Evolutionary conservation across 768 basidiomycete species (phyloP).

Genomic region (Sporobolomyces roseus): DNA sequence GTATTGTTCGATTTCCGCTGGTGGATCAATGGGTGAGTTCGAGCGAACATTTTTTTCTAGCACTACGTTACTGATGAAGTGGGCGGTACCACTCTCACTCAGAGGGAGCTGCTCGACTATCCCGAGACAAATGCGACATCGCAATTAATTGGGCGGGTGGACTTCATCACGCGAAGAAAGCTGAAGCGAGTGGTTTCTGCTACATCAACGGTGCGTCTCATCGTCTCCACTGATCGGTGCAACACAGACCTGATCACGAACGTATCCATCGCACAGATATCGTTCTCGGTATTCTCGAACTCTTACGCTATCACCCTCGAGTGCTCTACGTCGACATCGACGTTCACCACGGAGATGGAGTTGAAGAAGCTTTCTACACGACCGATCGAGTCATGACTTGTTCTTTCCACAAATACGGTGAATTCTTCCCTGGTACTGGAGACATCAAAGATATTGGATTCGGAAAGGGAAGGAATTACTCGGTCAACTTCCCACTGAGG

Average conservation of each 20-base stretch:
- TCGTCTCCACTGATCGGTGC: neutral
- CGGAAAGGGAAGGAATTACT: constrained; percentile 87
- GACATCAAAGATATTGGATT: constrained; percentile 93
- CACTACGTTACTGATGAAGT: no score
- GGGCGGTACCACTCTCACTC: neutral
- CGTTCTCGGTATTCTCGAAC: constrained; percentile 90
- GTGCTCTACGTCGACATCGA: constrained; percentile 99
- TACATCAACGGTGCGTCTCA: constrained; percentile 80
- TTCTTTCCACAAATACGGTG: constrained; percentile 98
- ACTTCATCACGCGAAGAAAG: constrained; percentile 97
- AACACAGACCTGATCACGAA: neutral
- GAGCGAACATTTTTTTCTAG: no score
- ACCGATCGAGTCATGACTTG: constrained; percentile 98
- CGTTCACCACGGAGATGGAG: constrained; percentile 97
- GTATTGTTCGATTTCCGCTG: constrained; percentile 99
- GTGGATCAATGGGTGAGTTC: constrained; percentile 92
- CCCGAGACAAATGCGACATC: constrained; percentile 96
- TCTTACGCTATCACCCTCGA: constrained; percentile 81
- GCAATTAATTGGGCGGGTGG: constrained; percentile 99
- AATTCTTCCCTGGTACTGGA: constrained; percentile 99
- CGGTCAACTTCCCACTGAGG: constrained; percentile 88
- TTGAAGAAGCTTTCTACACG: constrained; percentile 98
- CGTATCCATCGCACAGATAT: constrained; percentile 63
- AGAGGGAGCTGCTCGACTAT: constrained; percentile 96
- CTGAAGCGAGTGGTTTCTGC: constrained; percentile 97